Evolutionary conservation across 225 moss, liverwort and hornwort species (phyloP), one percentile per base, ranked within the genome.

Genomic region (Antitrichia curtipendula): DNA sequence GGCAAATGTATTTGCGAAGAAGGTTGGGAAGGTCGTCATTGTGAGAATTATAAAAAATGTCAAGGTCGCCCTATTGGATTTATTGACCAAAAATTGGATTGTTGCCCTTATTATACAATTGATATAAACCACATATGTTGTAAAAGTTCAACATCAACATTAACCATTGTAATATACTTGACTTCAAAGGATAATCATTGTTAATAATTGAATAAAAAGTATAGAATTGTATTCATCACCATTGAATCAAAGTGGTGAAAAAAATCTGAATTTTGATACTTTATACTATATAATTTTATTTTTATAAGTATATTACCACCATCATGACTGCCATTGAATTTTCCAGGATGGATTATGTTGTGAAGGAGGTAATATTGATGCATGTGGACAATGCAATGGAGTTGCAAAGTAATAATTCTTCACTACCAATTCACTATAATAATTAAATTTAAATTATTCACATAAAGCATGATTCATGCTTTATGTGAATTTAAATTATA

Each of bases 341-440:
- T 40, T 77, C 25, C 41, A 98, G 97, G 91, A 96, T 89, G 98
- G 98, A 68, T 83, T 86, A 16, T 98, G 98, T 75, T 98, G 98
- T 88, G 94, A 96, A 87, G 95, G 92, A 66, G 88, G 90, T 27
- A 38, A 34, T 9, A 86, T 95, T 69, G 98, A 98, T 89, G 95
- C 93, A 81, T 97, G 97, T 87, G 98, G 98, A 34, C 88, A 94
- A 83, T 98, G 98, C 76, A 96, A 96, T 87, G 97, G 98, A 36
- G 69, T 91, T 71, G 88, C 96, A 75, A 88, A 84, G 98, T 98
- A 78, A n/a, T n/a, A n/a, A n/a, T n/a, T n/a, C n/a, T n/a, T n/a
- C n/a, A n/a, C n/a, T n/a, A n/a, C n/a, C n/a, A n/a, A n/a, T n/a
- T n/a, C n/a, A n/a, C n/a, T n/a, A n/a, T n/a, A n/a, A n/a, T n/a